Conservation (phyloP, 768 basidiomycete species). For the Boletus sp. region DNA sequence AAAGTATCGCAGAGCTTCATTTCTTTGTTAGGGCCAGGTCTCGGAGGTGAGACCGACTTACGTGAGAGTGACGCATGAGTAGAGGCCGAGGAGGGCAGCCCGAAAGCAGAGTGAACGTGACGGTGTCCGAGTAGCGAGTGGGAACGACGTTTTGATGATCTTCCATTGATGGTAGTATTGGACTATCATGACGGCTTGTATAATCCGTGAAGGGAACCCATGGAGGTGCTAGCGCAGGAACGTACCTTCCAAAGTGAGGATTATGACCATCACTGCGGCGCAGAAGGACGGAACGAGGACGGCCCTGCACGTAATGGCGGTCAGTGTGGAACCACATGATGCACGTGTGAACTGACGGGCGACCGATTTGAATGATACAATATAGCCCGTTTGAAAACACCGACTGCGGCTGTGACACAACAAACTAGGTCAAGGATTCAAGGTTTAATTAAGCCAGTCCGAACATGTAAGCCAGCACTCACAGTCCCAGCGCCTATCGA, state of each 20-base stretch:
- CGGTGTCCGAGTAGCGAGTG: conserved; percentile 36
- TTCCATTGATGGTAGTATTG: conserved; percentile 42
- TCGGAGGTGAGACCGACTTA: conserved; percentile 22
- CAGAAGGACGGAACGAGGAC: conserved; percentile 45
- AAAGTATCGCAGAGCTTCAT: conserved; percentile 37
- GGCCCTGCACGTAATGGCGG: conserved; percentile 20
- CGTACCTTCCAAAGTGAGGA: conserved; percentile 47
- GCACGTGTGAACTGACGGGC: conserved; percentile 35
- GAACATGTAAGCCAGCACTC: conserved; percentile 20
- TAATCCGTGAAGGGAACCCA: neutral
- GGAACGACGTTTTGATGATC: conserved; percentile 38
- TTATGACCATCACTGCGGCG: conserved; percentile 35
- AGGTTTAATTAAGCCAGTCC: conserved; percentile 14
- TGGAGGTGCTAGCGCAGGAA: neutral
- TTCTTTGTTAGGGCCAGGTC: neutral
- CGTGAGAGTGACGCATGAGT: conserved; percentile 43
- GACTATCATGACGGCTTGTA: conserved; percentile 40
- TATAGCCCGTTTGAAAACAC: conserved; percentile 45
- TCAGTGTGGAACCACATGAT: conserved; percentile 12
- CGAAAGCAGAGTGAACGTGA: conserved; percentile 39
- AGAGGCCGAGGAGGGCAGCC: conserved; percentile 42
- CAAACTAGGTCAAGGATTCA: conserved; percentile 13
- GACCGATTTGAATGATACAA: conserved; percentile 37
- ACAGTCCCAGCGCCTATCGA: conserved; percentile 38
- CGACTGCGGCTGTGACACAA: conserved; percentile 11